phyloP scores from a whole-genome alignment of 2,329 filamentous ascomycete genomes.

The Nigrospora oryzae region DNA sequence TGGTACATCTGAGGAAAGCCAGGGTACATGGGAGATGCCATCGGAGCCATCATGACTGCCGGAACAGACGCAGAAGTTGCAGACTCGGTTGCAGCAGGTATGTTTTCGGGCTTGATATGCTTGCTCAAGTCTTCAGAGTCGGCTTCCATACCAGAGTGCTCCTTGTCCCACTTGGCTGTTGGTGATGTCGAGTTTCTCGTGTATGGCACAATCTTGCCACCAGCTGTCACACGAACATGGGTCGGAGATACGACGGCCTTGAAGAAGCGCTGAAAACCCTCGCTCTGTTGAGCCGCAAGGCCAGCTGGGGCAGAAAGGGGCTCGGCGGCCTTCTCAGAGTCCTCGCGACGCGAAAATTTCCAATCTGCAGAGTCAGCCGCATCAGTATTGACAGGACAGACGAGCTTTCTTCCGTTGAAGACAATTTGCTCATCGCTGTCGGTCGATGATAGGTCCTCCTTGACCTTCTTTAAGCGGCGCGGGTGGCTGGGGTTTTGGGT shows the following conservation, averaged over 20 bases:
- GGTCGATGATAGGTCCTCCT: conserved; percentile 24
- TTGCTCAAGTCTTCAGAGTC: conserved; percentile 3
- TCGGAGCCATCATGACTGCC: conserved; percentile 6
- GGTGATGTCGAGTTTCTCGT: conserved; percentile 46
- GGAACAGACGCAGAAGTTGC: not conserved
- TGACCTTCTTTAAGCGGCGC: conserved; percentile 17
- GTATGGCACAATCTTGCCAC: conserved; percentile 59
- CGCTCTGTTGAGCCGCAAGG: conserved; percentile 45
- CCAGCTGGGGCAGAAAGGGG: conserved; percentile 46
- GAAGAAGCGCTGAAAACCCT: conserved; percentile 62
- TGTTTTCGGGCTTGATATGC: not conserved
- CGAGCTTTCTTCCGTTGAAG: conserved; percentile 25
- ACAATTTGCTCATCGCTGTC: conserved; percentile 26
- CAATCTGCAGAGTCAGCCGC: conserved; percentile 18
- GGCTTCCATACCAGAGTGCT: conserved; percentile 20
- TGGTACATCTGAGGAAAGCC: conserved; percentile 11
- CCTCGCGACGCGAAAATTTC: conserved; percentile 36
- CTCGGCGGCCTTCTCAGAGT: conserved; percentile 32
- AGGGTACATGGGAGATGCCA: conserved; percentile 10
- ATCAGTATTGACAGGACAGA: conserved; percentile 6
- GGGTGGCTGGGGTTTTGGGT: conserved; percentile 6
- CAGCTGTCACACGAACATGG: conserved; percentile 58
- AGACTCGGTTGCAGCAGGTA: not conserved
- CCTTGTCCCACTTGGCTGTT: conserved; percentile 39
- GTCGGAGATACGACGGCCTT: conserved; percentile 60